Percentiles rank a stretch among this genome's conserved stretches.
Conservation (phyloP, 2,329 filamentous ascomycete genomes). For the Myriosclerotinia curreyana region DNA sequence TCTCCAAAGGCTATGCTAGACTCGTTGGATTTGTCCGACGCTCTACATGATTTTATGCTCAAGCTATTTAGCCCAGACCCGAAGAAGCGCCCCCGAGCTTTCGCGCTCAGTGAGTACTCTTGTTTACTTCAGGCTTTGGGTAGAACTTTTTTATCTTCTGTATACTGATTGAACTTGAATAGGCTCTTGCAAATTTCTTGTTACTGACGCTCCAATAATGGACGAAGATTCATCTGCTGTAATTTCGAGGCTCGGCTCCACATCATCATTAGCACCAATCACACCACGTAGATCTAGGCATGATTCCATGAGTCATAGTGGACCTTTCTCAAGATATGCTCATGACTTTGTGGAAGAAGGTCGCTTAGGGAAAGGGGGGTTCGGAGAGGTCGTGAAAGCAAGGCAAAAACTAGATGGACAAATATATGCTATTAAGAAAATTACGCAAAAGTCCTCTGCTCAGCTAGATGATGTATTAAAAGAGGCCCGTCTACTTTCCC, state of each 20-base stretch:
- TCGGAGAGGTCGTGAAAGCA: conserved; percentile 93
- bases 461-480: conserved; percentile 80
- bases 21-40: conserved; percentile 66
- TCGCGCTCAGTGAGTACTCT: conserved; percentile 53
- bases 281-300: conserved; percentile 52
- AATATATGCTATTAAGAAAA: conserved; percentile 96
- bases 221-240: conserved; percentile 40
- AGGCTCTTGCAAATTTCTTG: conserved; percentile 60
- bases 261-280: conserved; percentile 44
- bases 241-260: conserved; percentile 43
- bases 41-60: conserved; percentile 74
- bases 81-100: conserved; percentile 80
- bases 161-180: neutral
- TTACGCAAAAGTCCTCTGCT: conserved; percentile 74
- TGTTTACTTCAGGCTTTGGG: neutral
- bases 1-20: conserved; percentile 74
- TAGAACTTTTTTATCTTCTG: neutral
- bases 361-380: conserved; percentile 86
- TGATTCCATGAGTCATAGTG: conserved; percentile 58
- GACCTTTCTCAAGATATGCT: conserved; percentile 62
- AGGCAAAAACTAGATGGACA: conserved; percentile 91
- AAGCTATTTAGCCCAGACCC: conserved; percentile 83
- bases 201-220: conserved; percentile 60
- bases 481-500: conserved; percentile 85
- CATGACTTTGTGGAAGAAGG: conserved; percentile 91